Evolutionary conservation across 78 protist species (phyloP), one percentile per base, ranked within the genome.

Genomic region (Planoprotostelium fungivorum): DNA sequence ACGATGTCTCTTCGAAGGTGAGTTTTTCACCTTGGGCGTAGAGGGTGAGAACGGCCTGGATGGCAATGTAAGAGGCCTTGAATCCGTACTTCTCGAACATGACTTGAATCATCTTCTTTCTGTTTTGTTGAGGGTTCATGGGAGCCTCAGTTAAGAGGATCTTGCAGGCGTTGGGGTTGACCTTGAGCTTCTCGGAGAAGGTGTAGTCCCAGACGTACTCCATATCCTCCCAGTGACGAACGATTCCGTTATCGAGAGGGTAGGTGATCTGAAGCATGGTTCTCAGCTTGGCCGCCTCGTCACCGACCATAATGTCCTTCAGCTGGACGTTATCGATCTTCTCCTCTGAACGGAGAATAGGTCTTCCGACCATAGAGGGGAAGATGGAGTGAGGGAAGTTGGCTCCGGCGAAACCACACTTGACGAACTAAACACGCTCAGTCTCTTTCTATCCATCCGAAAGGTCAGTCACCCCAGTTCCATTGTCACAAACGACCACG

Each of bases 361-460:
- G 99, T 36, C 99, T 93, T 28, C 99, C 99, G 51, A 99, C 98
- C 96, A 98, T 94, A 16, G 99, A 96, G 36, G 99, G 99, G 97
- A 99, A 99, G 83, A 95, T 91, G 37, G 95, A 94, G 35, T 93
- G 29, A 36, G 99, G 99, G 97, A 98, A 98, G 95, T 98, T 97
- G 35, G 95, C 91, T 35, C 99, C 99, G 28, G 99, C 99, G 39
- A 91, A 99, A 35, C 99, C 99, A 94, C 98, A 96, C 94, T 99
- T 98, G 90, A 98, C 98, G 84, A 98, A 98, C 94, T 96, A 39
- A 0, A 86, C 28, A 1, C 31, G 83, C 36, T 28, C 39, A 28
- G 28, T 29, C 34, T 36, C 36, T 38, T 34, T 23, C 38, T 25
- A 38, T 73, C 63, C 85, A 83, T 36, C 0, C 0, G 29, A 31